Evolutionary conservation across 768 basidiomycete species (phyloP), one percentile per base, ranked within the genome.

Genomic region (Pulveroboletus sp.): DNA sequence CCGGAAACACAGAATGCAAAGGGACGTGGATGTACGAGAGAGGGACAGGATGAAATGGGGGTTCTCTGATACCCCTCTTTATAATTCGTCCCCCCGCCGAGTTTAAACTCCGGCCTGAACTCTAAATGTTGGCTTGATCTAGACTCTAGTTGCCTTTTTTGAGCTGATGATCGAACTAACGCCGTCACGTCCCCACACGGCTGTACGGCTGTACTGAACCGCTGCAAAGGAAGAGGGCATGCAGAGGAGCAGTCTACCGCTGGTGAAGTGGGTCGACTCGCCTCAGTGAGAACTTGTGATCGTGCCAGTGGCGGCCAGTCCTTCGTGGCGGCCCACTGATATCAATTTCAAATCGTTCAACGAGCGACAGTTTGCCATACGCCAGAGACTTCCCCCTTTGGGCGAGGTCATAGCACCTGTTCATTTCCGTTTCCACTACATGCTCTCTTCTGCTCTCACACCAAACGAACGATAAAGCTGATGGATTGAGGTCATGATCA

Each of bases 81-180:
- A 78, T 78, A 81, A 69, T 64, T 43, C 50, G 50, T 57, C 60
- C 50, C 21, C 58, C 58, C 56, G 47, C 47, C 32, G 56, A 52
- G 63, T 80, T 78, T 62, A 70, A 73, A 74, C 80, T 79, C 81
- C 79, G 80, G 40, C 60, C 55, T 54, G 62, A 68, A 70, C 65
- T 58, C 62, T 59, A 63, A 61, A 47, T 46, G 36, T 31, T 46
- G 32, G 38, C 51, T 43, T 51, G 53, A 52, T 61, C 65, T 54
- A 55, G 61, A 56, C 59, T 52, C 48, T 15, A 7, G 4, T 49
- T 63, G 46, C 63, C 62, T 54, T 59, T 57, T 58, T 38, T 14
- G 52, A 32, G n/a, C 35, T 8, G 8, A n/a, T 36, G 35, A n/a
- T 36, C 35, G 6, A 38, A 43, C 45, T 49, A 21, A 21, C 21